Conservation (phyloP, 2,329 filamentous ascomycete species). For the Colletotrichum navitas region DNA sequence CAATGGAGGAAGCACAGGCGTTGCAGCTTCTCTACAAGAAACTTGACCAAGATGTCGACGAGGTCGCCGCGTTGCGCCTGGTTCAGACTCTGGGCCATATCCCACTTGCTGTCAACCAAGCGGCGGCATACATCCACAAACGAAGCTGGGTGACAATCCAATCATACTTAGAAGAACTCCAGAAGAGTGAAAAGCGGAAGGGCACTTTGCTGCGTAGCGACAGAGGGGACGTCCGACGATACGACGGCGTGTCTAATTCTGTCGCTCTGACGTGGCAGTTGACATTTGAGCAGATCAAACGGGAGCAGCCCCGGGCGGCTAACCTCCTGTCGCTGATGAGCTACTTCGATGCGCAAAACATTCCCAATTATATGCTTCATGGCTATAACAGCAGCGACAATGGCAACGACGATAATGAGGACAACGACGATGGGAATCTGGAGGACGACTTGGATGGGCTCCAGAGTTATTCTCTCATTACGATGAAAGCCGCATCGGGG, state of each 20-base stretch:
- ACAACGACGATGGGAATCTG: constrained; percentile 44
- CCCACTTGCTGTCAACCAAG: constrained; percentile 53
- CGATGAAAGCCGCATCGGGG: constrained; percentile 38
- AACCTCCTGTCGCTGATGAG: constrained; percentile 60
- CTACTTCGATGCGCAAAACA: constrained; percentile 59
- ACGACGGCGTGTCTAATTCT: constrained; percentile 45
- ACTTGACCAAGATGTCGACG: constrained; percentile 34
- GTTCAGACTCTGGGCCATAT: constrained; percentile 48
- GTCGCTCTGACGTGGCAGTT: constrained; percentile 49
- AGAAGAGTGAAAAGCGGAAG: constrained; percentile 44
- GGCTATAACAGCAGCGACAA: neutral
- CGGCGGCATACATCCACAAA: constrained; percentile 53
- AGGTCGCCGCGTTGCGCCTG: constrained; percentile 14
- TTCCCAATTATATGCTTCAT: constrained; percentile 42
- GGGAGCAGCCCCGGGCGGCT: constrained; percentile 51
- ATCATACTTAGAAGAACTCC: constrained; percentile 48
- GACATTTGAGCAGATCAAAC: constrained; percentile 51
- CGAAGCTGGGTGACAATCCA: constrained; percentile 45
- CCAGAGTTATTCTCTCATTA: constrained; percentile 54
- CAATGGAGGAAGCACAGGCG: constrained; percentile 48
- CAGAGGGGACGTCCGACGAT: constrained; percentile 20
- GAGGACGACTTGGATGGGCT: constrained; percentile 49
- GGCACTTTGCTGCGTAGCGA: constrained; percentile 45
- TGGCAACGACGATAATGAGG: constrained; percentile 40
- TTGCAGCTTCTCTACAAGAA: constrained; percentile 45